Conservation (phyloP, 73 alveolate species). For the Uronychia binucleata region DNA sequence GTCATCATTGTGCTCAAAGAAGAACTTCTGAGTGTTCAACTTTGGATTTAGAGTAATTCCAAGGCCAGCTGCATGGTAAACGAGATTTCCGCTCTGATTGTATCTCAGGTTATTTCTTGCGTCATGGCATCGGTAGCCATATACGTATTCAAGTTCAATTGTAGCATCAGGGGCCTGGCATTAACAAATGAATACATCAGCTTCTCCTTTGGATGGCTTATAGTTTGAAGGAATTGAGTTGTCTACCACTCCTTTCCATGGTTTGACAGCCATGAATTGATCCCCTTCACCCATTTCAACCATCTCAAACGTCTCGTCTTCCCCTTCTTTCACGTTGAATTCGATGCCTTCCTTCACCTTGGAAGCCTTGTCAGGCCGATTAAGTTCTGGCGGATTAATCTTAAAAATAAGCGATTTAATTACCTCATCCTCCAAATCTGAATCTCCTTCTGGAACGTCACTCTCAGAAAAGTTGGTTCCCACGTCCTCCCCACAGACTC, state of each 20-base stretch:
- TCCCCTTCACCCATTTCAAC: conserved; percentile 84
- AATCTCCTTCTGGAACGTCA: conserved; percentile 72
- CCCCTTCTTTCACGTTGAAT: conserved; percentile 67
- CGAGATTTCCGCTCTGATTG: conserved; percentile 76
- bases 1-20: conserved; percentile 94
- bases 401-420: too few species aligned
- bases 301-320: conserved; percentile 54
- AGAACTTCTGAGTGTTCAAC: conserved; percentile 79
- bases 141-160: conserved; percentile 92
- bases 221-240: conserved; percentile 81
- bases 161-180: conserved; percentile 98
- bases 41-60: conserved; percentile 88
- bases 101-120: conserved; percentile 96
- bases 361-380: conserved; percentile 57
- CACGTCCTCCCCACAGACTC: too few species aligned
- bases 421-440: conserved; percentile 82
- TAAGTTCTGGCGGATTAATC: conserved; percentile 73
- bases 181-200: too few species aligned
- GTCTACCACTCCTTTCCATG: conserved; percentile 92
- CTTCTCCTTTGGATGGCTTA: conserved; percentile 88
- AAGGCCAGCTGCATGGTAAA: conserved; percentile 97
- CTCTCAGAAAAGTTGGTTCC: conserved; percentile 76
- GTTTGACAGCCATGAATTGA: conserved; percentile 86
- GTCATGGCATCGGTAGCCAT: conserved; percentile 99
- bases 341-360: conserved; percentile 73